Evolutionary conservation across 768 basidiomycete genomes (phyloP).

Genomic region (Boletus huronensis): DNA sequence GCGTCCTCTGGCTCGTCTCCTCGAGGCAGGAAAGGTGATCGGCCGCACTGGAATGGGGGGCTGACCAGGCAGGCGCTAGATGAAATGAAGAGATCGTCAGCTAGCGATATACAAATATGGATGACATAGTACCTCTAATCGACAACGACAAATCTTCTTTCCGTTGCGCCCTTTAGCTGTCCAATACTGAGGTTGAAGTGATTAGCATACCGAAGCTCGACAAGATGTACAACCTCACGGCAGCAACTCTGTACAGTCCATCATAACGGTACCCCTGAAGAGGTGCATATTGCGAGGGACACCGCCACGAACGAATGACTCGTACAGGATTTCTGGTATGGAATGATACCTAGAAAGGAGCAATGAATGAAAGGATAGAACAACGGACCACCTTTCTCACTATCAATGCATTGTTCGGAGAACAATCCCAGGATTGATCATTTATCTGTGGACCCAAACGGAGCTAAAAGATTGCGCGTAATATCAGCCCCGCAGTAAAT

Average conservation of each 20-base stretch:
- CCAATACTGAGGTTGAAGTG: constrained; percentile 17
- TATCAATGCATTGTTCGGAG: constrained; percentile 14
- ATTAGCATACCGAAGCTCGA: not conserved
- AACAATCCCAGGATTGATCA: constrained; percentile 22
- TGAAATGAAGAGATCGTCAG: not conserved
- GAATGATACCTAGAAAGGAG: constrained; percentile 18
- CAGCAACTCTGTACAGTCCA: constrained; percentile 26
- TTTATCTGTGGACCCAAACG: constrained; percentile 20
- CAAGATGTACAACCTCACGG: constrained; percentile 9
- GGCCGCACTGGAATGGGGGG: constrained; percentile 19
- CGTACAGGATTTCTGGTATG: constrained; percentile 20
- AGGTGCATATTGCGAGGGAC: constrained; percentile 27
- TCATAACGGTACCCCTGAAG: constrained; percentile 28
- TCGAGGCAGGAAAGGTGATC: not conserved
- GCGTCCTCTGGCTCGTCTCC: not conserved
- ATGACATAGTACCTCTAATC: constrained; percentile 19
- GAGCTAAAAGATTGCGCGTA: constrained; percentile 1
- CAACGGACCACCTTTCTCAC: constrained; percentile 7
- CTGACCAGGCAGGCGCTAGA: constrained; percentile 27
- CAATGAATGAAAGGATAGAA: not conserved
- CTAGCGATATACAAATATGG: not conserved
- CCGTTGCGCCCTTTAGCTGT: constrained; percentile 11
- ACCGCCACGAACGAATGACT: constrained; percentile 24
- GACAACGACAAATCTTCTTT: constrained; percentile 24
- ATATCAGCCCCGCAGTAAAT: not conserved